Conservation (phyloP, 352 stramenopile species). For the Phytophthora tentaculata region DNA sequence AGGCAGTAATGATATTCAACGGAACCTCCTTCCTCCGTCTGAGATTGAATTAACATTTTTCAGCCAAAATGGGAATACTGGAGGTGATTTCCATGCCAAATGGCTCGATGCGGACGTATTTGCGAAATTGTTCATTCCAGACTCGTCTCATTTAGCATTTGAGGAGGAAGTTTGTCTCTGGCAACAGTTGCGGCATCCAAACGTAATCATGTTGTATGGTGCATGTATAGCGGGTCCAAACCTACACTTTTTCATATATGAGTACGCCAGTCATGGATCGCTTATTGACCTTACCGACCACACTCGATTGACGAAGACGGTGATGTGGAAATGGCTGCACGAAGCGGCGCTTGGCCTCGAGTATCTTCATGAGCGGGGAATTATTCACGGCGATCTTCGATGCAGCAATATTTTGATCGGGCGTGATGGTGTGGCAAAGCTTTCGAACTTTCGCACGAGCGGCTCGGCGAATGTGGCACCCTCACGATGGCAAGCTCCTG, state of each 20-base stretch:
- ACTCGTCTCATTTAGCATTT: slow-evolving; percentile 3
- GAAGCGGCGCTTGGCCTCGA: slow-evolving; percentile 10
- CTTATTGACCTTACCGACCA: slow-evolving; percentile 1
- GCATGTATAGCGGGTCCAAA: slow-evolving; percentile 12
- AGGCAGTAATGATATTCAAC: too few species aligned
- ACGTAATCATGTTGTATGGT: slow-evolving; percentile 30
- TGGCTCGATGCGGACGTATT: slow-evolving; percentile 26
- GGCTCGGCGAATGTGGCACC: background rate
- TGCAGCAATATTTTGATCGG: slow-evolving; percentile 16
- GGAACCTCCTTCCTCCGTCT: too few species aligned
- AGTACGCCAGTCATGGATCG: slow-evolving; percentile 10
- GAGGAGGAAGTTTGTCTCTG: slow-evolving; percentile 13
- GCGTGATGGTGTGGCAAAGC: slow-evolving; percentile 1
- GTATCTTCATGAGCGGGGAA: slow-evolving; percentile 12
- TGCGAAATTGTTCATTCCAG: slow-evolving; percentile 15
- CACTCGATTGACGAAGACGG: background rate
- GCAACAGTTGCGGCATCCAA: slow-evolving; percentile 24
- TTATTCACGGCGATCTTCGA: slow-evolving; percentile 8
- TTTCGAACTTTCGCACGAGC: slow-evolving; percentile 13
- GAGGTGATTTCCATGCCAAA: slow-evolving; percentile 18
- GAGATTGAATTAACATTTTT: slow-evolving; percentile 12
- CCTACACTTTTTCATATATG: slow-evolving; percentile 25
- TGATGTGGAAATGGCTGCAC: slow-evolving; percentile 12
- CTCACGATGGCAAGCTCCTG: slow-evolving; percentile 20
- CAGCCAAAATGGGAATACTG: slow-evolving; percentile 1